Base-by-base conservation (phyloP, 1,284 basidiomycete species). In the Fomitopsis schrenkii region DNA sequence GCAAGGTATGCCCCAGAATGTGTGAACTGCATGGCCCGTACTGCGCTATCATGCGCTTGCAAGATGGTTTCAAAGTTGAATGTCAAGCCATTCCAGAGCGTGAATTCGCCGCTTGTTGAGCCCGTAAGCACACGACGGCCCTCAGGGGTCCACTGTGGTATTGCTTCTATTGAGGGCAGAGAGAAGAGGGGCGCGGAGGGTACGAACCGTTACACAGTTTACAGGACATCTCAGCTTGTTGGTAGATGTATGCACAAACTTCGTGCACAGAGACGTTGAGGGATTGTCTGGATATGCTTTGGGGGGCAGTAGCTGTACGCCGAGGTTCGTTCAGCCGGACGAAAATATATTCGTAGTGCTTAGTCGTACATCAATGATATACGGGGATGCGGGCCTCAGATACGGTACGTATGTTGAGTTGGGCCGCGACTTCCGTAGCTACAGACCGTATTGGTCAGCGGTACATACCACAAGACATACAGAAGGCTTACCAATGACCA, bases 1-100 rank as follows among this genome's bases (percentile, higher is more conserved):
- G 94, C 90, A 48, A 99, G 86, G 75, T 93, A 97, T 19, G 88
- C 82, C 10, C 97, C 97, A 0, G 94, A 93, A 68, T 97, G 93
- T 2, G 92, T 93, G 79, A 97, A 99, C 9, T 87, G 80, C 72
- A 98, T 86, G 0, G 94, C 85, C 41, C 96, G 93, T 62, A 99
- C 94, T 22, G 95, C 92, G 9, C 90, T 90, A 73, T 99, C 97
- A 77, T 99, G 97, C 0, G 96, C 97, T 77, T 98, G 96, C 46
- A 98, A 85, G 70, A 99, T 98, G 0, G 97, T 98, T 75, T 99
- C 97, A 74, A 99, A 99, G 79, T 99, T 98, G 87, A 98, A 99
- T 0, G 97, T 98, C 36, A 97, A 82, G 19, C 96, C 97, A 71
- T 99, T 99, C 97, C 97, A 99, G 5, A 99, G 84, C 0, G 97